A percentile compares a stretch with the other conserved stretches of the same genome.
phyloP scores from a whole-genome alignment of 2,329 filamentous ascomycete species.

The Cercospora sp. region DNA sequence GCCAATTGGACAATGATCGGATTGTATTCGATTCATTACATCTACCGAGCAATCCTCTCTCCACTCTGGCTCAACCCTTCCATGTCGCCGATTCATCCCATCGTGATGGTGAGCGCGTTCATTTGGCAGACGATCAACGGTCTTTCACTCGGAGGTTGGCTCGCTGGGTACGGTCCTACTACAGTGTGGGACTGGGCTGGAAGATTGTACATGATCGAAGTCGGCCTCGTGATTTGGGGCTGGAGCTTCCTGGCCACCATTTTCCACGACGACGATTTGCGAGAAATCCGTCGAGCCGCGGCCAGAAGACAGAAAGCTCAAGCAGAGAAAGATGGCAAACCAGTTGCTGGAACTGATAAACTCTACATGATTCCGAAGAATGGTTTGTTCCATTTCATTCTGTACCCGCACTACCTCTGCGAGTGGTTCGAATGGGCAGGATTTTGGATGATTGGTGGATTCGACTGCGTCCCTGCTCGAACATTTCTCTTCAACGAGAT shows the following conservation, averaged over 20 bases:
- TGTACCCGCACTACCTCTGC: slow-evolving; percentile 92
- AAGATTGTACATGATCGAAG: slow-evolving; percentile 48
- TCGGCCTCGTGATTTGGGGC: slow-evolving; percentile 74
- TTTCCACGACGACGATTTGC: slow-evolving; percentile 84
- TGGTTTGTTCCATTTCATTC: slow-evolving; percentile 76
- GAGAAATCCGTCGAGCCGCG: slow-evolving; percentile 77
- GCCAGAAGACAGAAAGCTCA: slow-evolving; percentile 57
- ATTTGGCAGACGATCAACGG: slow-evolving; percentile 81
- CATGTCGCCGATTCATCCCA: slow-evolving; percentile 83
- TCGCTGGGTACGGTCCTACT: slow-evolving; percentile 75
- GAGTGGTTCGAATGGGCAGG: slow-evolving; percentile 97
- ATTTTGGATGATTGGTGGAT: slow-evolving; percentile 73
- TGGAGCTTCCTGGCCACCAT: slow-evolving; percentile 78
- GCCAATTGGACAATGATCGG: slow-evolving; percentile 74
- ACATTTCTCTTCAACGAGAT: slow-evolving; percentile 85
- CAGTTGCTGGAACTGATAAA: slow-evolving; percentile 64
- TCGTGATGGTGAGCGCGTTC: slow-evolving; percentile 65
- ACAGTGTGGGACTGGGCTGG: slow-evolving; percentile 56
- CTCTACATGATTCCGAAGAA: slow-evolving; percentile 84
- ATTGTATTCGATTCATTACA: slow-evolving; percentile 78
- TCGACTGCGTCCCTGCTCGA: slow-evolving; percentile 70
- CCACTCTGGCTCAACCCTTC: slow-evolving; percentile 79
- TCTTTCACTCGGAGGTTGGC: slow-evolving; percentile 73
- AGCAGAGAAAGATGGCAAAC: slow-evolving; percentile 48
- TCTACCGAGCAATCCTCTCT: slow-evolving; percentile 81